Percentiles rank a stretch among this genome's conserved stretches.
Evolutionary conservation across 306 rosid genomes (phyloP).

Genomic region (Cucurbita moschata): DNA sequence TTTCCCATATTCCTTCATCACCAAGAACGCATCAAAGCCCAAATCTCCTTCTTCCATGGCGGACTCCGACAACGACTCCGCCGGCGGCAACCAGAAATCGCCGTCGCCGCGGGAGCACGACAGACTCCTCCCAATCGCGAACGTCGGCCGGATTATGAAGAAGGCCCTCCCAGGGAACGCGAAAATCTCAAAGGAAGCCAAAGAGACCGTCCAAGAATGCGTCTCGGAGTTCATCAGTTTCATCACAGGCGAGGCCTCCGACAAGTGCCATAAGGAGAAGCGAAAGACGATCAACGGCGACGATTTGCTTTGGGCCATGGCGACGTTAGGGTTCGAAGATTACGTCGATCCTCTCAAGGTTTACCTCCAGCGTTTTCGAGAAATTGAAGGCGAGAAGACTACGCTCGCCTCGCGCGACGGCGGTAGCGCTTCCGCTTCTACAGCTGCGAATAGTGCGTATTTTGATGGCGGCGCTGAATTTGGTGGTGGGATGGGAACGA

Average conservation of each 20-base stretch:
- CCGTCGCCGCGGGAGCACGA: slow-evolving; percentile 63
- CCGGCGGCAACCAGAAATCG: slow-evolving; percentile 34
- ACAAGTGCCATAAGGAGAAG: slow-evolving; percentile 88
- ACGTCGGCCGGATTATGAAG: slow-evolving; percentile 89
- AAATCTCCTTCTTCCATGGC: slow-evolving; percentile 29
- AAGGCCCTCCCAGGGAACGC: slow-evolving; percentile 82
- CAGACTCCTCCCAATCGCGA: slow-evolving; percentile 72
- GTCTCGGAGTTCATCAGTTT: slow-evolving; percentile 89
- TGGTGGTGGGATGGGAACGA: slow-evolving; percentile 15
- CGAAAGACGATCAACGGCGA: slow-evolving; percentile 89
- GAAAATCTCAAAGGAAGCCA: slow-evolving; percentile 85
- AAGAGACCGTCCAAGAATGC: slow-evolving; percentile 86
- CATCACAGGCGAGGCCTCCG: slow-evolving; percentile 85
- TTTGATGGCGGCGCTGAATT: slow-evolving; percentile 13
- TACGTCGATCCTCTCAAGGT: slow-evolving; percentile 80
- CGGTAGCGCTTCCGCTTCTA: background rate
- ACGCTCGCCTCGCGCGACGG: slow-evolving; percentile 39
- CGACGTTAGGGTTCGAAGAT: slow-evolving; percentile 68
- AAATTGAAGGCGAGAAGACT: slow-evolving; percentile 70
- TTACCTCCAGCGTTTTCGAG: slow-evolving; percentile 63
- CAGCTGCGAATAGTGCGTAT: slow-evolving; percentile 6
- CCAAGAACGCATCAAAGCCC: background rate
- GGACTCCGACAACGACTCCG: slow-evolving; percentile 85
- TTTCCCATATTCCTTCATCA: background rate
- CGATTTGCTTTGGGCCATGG: slow-evolving; percentile 86